Evolutionary conservation across 495 filamentous ascomycete genomes (phyloP).

Genomic region (Bombardia bombarda): DNA sequence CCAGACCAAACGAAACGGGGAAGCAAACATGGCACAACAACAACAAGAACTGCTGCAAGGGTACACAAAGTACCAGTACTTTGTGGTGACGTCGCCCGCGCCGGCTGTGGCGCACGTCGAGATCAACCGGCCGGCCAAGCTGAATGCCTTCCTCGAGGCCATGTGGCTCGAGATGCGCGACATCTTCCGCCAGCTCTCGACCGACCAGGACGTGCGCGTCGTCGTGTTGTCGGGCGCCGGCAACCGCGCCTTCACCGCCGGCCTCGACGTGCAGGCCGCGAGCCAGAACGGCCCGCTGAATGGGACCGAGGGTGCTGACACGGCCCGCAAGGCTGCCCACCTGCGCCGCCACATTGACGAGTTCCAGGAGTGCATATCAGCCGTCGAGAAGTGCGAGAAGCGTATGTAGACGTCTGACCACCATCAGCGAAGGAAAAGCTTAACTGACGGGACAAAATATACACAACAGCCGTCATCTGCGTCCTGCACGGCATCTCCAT

Average conservation of each 20-base stretch:
- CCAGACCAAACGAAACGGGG: background rate
- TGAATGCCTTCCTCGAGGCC: slow-evolving; percentile 82
- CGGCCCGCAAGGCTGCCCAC: slow-evolving; percentile 56
- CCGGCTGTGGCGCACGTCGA: slow-evolving; percentile 83
- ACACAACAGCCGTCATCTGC: slow-evolving; percentile 60
- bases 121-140: slow-evolving; percentile 81
- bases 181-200: slow-evolving; percentile 68
- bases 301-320: slow-evolving; percentile 35
- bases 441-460: no score
- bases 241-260: slow-evolving; percentile 75
- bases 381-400: slow-evolving; percentile 83
- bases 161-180: slow-evolving; percentile 82
- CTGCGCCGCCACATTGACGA: slow-evolving; percentile 61
- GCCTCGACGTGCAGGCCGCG: slow-evolving; percentile 69
- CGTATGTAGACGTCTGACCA: slow-evolving; percentile 51
- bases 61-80: slow-evolving; percentile 55
- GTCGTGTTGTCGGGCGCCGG: slow-evolving; percentile 81
- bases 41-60: slow-evolving; percentile 3
- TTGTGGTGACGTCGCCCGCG: slow-evolving; percentile 63
- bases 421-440: no score
- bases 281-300: slow-evolving; percentile 32
- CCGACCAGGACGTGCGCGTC: slow-evolving; percentile 62
- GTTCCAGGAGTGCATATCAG: slow-evolving; percentile 71
- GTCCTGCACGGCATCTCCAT: slow-evolving; percentile 74
- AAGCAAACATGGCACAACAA: slow-evolving; percentile 13